These are phyloP conservation scores for Ganoderma boninense DNA, from an alignment of 1,284 basidiomycete genomes.

Conservation along the genomic window DNA sequence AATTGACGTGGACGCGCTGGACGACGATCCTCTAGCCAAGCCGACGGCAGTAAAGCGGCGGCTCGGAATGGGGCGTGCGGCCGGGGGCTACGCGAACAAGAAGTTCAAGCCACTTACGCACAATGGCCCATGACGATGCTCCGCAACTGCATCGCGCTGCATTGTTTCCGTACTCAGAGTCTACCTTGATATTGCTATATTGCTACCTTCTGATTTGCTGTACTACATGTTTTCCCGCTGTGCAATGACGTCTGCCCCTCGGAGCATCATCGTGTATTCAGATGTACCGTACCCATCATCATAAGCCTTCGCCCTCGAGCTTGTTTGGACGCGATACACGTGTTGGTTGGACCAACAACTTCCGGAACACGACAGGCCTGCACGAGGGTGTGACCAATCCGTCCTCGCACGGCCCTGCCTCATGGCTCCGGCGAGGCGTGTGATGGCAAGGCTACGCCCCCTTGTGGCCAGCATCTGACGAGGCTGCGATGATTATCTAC, in stretches of 20 bases:
- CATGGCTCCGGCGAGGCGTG: slow-evolving; percentile 30
- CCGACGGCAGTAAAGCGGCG: slow-evolving; percentile 55
- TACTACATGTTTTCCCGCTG: background rate
- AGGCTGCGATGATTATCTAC: slow-evolving; percentile 19
- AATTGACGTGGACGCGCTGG: slow-evolving; percentile 4
- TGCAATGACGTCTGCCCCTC: slow-evolving; percentile 5
- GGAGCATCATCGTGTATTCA: slow-evolving; percentile 6
- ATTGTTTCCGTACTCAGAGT: background rate
- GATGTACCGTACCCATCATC: slow-evolving; percentile 8
- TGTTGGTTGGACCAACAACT: slow-evolving; percentile 13
- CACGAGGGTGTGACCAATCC: slow-evolving; percentile 1
- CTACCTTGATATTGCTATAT: background rate
- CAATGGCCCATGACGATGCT: slow-evolving; percentile 18
- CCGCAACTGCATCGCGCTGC: background rate
- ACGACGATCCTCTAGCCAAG: slow-evolving; percentile 19
- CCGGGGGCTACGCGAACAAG: slow-evolving; percentile 67
- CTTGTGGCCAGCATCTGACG: slow-evolving; percentile 19
- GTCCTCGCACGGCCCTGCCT: slow-evolving; percentile 25
- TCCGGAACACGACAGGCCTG: slow-evolving; percentile 11
- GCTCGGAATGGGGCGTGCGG: slow-evolving; percentile 64
- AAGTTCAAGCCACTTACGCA: slow-evolving; percentile 61
- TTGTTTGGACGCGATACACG: slow-evolving; percentile 11
- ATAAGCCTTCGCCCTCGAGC: slow-evolving; percentile 15
- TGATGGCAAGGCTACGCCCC: slow-evolving; percentile 10
- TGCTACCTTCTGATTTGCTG: background rate